A percentile compares a stretch with the other conserved stretches of the same genome.
Evolutionary conservation across 164 flowering plant species (phyloP).

Genomic region (Brasenia schreberi): DNA sequence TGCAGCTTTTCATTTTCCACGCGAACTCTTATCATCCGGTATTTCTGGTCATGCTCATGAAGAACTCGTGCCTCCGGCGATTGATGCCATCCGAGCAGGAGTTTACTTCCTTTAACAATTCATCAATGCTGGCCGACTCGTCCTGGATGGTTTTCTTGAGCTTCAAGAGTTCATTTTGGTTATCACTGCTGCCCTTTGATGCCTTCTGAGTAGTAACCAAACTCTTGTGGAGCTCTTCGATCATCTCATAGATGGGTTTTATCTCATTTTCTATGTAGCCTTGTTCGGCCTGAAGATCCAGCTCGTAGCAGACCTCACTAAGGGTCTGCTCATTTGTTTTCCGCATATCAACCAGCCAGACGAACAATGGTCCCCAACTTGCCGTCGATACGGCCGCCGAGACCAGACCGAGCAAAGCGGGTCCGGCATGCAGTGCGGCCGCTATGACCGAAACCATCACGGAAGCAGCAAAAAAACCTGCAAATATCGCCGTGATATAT

Average conservation of each 20-base stretch:
- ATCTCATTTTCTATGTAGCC: background rate
- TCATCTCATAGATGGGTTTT: background rate
- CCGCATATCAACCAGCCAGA: background rate
- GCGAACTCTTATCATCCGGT: no score
- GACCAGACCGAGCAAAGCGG: background rate
- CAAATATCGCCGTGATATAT: background rate
- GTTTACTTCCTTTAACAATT: no score
- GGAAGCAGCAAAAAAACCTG: background rate
- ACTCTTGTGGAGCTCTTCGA: background rate
- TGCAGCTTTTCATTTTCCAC: no score
- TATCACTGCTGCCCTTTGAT: no score
- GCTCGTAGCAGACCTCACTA: background rate
- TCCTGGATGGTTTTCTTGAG: no score
- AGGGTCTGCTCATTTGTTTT: background rate
- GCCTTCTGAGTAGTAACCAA: no score
- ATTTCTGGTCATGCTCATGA: no score
- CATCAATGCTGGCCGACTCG: no score
- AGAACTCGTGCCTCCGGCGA: no score
- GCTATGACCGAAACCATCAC: background rate
- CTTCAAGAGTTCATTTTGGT: no score
- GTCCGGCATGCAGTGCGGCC: background rate
- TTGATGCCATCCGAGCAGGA: no score
- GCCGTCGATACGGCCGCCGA: background rate
- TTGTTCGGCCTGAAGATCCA: background rate
- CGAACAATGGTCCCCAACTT: background rate